Evolutionary conservation across 169 alveolate genomes (phyloP).

Genomic region (Theileria parva): DNA sequence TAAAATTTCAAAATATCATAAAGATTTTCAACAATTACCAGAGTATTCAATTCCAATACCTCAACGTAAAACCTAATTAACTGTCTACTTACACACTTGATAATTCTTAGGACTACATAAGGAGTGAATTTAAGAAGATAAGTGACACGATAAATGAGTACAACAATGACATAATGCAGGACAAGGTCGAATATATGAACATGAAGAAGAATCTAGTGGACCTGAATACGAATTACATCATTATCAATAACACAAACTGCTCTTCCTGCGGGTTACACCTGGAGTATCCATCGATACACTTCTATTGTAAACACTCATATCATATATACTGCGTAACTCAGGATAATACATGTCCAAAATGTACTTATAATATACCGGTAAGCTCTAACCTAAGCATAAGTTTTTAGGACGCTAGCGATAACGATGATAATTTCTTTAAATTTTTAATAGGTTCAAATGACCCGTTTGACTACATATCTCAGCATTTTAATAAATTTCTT

Average conservation of each 20-base stretch:
- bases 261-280: conserved; percentile 61
- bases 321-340: conserved; percentile 62
- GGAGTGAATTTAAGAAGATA: conserved; percentile 44
- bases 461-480: conserved; percentile 64
- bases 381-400: neutral
- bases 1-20: conserved; percentile 41
- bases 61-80: conserved; percentile 25
- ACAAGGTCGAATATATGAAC: conserved; percentile 37
- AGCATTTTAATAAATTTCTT: conserved; percentile 48
- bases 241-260: conserved; percentile 62
- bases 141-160: conserved; percentile 41
- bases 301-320: conserved; percentile 66
- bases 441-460: conserved; percentile 63
- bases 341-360: conserved; percentile 59
- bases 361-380: conserved; percentile 31
- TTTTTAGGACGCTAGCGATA: conserved; percentile 18
- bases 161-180: conserved; percentile 52
- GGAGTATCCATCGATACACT: conserved; percentile 66
- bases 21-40: conserved; percentile 34
- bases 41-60: conserved; percentile 27
- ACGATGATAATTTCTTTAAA: conserved; percentile 61
- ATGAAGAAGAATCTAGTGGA: conserved; percentile 53
- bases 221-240: conserved; percentile 53
- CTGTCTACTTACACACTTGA: neutral
- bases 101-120: conserved; percentile 43